Base-by-base conservation (phyloP, 1,284 basidiomycete genomes). In the Ustilago bromivora region DNA sequence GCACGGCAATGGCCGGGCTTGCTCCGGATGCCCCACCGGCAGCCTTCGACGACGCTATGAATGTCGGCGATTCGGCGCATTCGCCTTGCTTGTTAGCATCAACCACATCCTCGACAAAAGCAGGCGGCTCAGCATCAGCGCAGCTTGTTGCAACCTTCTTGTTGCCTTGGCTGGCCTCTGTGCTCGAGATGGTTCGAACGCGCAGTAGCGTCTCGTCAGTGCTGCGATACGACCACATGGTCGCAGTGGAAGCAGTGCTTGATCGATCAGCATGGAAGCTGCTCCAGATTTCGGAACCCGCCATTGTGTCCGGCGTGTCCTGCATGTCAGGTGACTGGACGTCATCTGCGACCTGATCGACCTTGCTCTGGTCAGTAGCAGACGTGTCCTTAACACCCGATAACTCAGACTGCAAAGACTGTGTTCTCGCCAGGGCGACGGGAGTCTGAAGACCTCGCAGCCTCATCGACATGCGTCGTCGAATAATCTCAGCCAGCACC, bases 281-380 rank as follows among this genome's bases (percentile, higher is more conserved):
- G 11, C 60, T 67, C 75, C 75, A 78, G 41, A 73, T 66, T 32
- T 73, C 71, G n/a, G 75, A 78, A 2, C 75, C 71, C 0, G 64
- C 67, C 58, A 58, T 67, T 13, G 75, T 78, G 54, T 71, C 59
- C 0, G 75, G 75, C 23, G 75, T 78, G 15, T 78, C 75, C 35
- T 74, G 61, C 31, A 70, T 13, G 31, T 36, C 52, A 1, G 70
- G 57, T 5, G 70, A 77, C 53, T 15, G 17, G 23, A 17, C 43
- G 12, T 59, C 55, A 7, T 52, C 59, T 11, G 58, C 56, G 8
- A 56, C 28, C 12, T 15, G 12, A 0, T 57, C 47, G 12, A 15
- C 11, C 23, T 36, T 28, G 23, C 23, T 40, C 17, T 52, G 40
- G 15, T 53, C 49, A 2, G 2, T 31, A 1, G 49, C 36, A 38